A percentile compares a stretch with the other conserved stretches of the same genome.
phyloP scores from a whole-genome alignment of 23 red algal species.

The Pyropia yezoensis region DNA sequence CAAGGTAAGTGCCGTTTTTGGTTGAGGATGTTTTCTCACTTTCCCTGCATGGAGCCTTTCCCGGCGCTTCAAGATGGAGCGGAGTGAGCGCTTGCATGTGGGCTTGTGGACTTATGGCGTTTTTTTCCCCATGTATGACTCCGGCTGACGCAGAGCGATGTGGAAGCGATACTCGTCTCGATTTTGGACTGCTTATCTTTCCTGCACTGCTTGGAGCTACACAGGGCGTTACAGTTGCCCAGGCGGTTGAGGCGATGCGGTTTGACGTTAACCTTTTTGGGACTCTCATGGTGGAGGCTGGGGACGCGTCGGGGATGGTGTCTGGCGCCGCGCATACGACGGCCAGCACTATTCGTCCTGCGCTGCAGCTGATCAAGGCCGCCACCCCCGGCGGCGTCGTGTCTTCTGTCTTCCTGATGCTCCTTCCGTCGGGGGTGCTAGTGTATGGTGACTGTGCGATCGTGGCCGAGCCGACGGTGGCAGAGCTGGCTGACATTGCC shows the following conservation, averaged over 20 bases:
- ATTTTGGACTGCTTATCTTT: too few species aligned
- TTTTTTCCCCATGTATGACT: too few species aligned
- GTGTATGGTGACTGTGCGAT: conserved; percentile 13
- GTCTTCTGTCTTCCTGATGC: conserved; percentile 15
- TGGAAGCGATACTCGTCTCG: too few species aligned
- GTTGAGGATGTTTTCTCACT: too few species aligned
- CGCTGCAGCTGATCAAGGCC: neutral
- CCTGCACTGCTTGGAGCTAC: too few species aligned
- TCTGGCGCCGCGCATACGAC: neutral
- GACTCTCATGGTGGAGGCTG: conserved; percentile 11
- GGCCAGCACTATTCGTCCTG: neutral
- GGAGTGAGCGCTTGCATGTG: too few species aligned
- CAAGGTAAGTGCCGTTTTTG: too few species aligned
- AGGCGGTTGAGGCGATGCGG: conserved; percentile 3
- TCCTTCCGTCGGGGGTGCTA: neutral
- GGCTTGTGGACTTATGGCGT: too few species aligned
- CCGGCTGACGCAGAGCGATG: too few species aligned
- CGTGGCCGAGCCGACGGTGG: neutral
- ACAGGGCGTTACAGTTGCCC: neutral
- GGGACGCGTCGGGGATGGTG: conserved; percentile 15
- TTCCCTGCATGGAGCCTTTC: too few species aligned
- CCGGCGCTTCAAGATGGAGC: too few species aligned
- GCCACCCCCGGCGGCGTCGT: conserved; percentile 1
- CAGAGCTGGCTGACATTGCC: conserved; percentile 14
- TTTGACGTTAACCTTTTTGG: neutral